Evolutionary conservation across 306 rosid species (phyloP), one percentile per base, ranked within the genome.

Genomic region (Cicer arietinum): DNA sequence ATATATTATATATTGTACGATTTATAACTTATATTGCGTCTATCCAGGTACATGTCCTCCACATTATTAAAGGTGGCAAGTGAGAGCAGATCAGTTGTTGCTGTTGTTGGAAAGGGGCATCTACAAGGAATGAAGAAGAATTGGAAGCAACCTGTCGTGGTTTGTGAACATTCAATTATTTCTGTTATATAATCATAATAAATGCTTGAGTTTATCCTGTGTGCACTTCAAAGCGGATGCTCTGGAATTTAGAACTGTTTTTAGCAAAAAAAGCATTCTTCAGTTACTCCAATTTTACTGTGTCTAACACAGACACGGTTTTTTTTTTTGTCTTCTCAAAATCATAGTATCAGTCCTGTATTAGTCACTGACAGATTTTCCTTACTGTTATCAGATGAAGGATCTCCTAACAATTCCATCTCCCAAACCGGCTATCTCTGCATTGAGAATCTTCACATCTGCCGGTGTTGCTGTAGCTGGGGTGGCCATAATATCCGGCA

Each of bases 101-200:
- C 96, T 8, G 97, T 90, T 76, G 98, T 94, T 68, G 98, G 99
- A 46, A 92, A 90, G 83, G 99, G 96, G 18, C 99, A 94, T 84
- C 85, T 94, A 25, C 90, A 75, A 85, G 99, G 99, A 88, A 92
- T 94, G 67, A 86, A 82, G 79, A 90, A 89, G 81, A 82, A 94
- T 13, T 90, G 97, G 99, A 73, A 80, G 88, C 95, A 94, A 82
- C 98, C 97, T 82, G 78, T 94, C 53, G 71, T 69, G 95, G 97
- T 92, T 42, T 25, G 96, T 85, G 66, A 80, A 67, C 18, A 54
- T 54, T 42, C 71, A 39, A 30, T 58, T 69, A 14, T 67, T 75
- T 58, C 40, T 50, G 11, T 79, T 52, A 1, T 65, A 51, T 44
- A 70, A 51, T 71, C 45, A 0, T 66, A 44, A 39, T 43, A 39